These are phyloP conservation scores for Kwoniella shandongensis DNA, from an alignment of 768 basidiomycete species.

Conservation along the genomic window DNA sequence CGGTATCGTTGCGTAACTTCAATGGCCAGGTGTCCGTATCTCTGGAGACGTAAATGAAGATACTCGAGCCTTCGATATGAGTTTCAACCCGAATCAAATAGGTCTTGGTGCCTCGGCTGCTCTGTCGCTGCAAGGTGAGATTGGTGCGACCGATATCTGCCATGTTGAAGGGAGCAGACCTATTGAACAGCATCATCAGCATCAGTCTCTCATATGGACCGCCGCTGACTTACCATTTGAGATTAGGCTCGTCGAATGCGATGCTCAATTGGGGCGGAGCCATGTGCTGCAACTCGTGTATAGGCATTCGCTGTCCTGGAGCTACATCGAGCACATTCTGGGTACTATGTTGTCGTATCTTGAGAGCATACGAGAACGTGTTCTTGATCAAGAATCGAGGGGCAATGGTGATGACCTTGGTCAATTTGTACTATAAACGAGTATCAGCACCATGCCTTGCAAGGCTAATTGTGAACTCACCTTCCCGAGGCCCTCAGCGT, in stretches of 20 bases:
- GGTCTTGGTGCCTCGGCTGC: constrained; percentile 51
- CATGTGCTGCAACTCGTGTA: constrained; percentile 65
- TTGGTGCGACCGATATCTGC: constrained; percentile 75
- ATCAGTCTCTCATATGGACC: not conserved
- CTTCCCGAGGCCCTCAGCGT: constrained; percentile 91
- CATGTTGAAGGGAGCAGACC: constrained; percentile 90
- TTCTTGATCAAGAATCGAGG: constrained; percentile 92
- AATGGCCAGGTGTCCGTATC: constrained; percentile 84
- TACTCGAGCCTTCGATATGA: constrained; percentile 78
- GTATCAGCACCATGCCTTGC: not conserved
- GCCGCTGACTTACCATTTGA: constrained; percentile 53
- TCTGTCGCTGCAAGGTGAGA: constrained; percentile 30
- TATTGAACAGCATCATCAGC: constrained; percentile 47
- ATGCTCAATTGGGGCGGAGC: constrained; percentile 74
- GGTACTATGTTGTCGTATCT: constrained; percentile 81
- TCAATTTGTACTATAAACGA: constrained; percentile 70
- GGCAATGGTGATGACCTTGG: constrained; percentile 85
- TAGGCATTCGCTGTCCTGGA: constrained; percentile 67
- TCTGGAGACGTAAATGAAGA: constrained; percentile 73
- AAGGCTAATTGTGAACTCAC: constrained; percentile 33
- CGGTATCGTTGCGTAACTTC: constrained; percentile 82
- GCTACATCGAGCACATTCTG: constrained; percentile 62
- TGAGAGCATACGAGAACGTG: constrained; percentile 65
- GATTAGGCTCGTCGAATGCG: constrained; percentile 79
- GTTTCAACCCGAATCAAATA: constrained; percentile 73